These are phyloP conservation scores for Paramecium pentaurelia DNA, from an alignment of 73 alveolate species.

Conservation along the genomic window DNA sequence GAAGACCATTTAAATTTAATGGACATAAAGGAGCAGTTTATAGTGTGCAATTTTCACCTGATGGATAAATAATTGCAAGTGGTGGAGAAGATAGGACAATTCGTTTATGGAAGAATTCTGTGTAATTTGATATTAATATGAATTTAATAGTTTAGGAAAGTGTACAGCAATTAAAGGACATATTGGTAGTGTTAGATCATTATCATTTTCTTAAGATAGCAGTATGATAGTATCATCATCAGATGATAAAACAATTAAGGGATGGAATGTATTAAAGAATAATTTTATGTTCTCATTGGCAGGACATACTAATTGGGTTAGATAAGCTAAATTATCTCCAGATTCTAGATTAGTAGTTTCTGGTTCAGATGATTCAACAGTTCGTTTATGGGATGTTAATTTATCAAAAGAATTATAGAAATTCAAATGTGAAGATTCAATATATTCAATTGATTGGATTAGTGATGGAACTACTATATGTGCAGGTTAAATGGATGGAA, in stretches of 20 bases:
- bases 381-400: conserved; percentile 93
- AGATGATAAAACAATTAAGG: conserved; percentile 98
- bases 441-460: conserved; percentile 88
- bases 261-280: conserved; percentile 88
- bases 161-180: conserved; percentile 88
- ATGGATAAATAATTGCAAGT: conserved; percentile 76
- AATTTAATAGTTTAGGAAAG: background rate
- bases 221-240: conserved; percentile 88
- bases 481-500: conserved; percentile 94
- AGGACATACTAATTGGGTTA: conserved; percentile 99
- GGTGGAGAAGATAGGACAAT: conserved; percentile 80
- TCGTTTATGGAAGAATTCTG: conserved; percentile 69
- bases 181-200: conserved; percentile 95
- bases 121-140: background rate
- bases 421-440: conserved; percentile 85
- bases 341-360: conserved; percentile 94
- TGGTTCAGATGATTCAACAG: conserved; percentile 95
- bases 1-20: conserved; percentile 74
- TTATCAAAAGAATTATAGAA: conserved; percentile 63
- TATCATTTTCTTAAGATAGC: conserved; percentile 94
- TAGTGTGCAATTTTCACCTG: conserved; percentile 76
- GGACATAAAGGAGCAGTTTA: conserved; percentile 75
- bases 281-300: conserved; percentile 88
- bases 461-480: conserved; percentile 95
- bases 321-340: conserved; percentile 95